Evolutionary conservation across 2,329 filamentous ascomycete species (phyloP), one percentile per base, ranked within the genome.

Genomic region (Grosmannia serpens): DNA sequence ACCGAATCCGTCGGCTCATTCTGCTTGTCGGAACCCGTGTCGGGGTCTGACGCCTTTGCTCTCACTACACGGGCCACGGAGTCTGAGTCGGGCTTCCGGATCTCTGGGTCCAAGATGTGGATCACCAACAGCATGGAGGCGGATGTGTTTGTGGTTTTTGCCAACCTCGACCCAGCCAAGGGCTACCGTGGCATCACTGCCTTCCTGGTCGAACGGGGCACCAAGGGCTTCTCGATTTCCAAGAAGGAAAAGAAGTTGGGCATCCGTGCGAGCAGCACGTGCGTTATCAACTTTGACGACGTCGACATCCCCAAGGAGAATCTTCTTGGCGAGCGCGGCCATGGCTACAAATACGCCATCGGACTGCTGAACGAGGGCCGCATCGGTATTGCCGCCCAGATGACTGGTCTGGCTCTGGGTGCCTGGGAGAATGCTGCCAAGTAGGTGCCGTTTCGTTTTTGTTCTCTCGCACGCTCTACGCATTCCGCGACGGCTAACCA

Each of bases 171-270:
- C 70, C 91, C 87, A 0, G 86, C 83, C 75, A 91, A 92, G 76
- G 92, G 91, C 57, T 96, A 99, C 81, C 92, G 91, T 74, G 94
- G 94, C 60, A 99, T 99, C 73, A 91, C 91, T 2, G 94, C 94
- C 56, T 99, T 99, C 71, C 78, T 99, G 61, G 86, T 97, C 49
- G 91, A 96, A 75, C 96, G 96, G 78, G 86, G 80, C 67, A 88
- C 84, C 55, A 85, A 87, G 58, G 94, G 94, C 38, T 96, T 99
- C 79, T 86, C 83, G 61, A 95, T 99, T 68, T 91, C 94, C 47
- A 99, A 99, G 83, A 99, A 99, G 80, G 94, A 99, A 80, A 97
- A 97, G 87, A 99, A 99, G 80, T 85, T 99, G 54, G 94, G 94
- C 60, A 99, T 99, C 76, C 87, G 83, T 69, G 94, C 94, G 57